These are phyloP conservation scores for Leishmania turanica DNA, from an alignment of 208 protist genomes.

Conservation along the genomic window DNA sequence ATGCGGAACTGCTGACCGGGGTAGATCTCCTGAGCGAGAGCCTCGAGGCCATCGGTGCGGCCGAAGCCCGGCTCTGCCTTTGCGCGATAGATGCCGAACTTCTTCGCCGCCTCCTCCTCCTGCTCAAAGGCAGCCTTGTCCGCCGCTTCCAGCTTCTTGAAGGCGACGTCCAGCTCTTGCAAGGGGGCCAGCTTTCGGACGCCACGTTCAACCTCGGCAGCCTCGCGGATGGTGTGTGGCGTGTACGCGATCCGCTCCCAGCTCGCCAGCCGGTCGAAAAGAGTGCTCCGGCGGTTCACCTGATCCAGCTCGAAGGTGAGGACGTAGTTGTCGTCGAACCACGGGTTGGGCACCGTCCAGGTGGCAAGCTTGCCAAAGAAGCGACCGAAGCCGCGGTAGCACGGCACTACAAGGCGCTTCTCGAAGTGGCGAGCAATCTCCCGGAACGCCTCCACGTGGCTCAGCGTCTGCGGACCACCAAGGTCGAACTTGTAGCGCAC, in stretches of 20 bases:
- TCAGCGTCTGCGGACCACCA: conserved; percentile 87
- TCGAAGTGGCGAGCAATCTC: conserved; percentile 74
- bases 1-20: conserved; percentile 92
- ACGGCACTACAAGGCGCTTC: conserved; percentile 74
- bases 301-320: conserved; percentile 91
- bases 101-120: conserved; percentile 89
- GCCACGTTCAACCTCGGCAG: conserved; percentile 72
- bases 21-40: conserved; percentile 92
- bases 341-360: conserved; percentile 87
- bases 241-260: conserved; percentile 90
- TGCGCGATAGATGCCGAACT: conserved; percentile 87
- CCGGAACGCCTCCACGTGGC: conserved; percentile 87
- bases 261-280: conserved; percentile 87
- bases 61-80: conserved; percentile 93
- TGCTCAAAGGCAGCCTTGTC: conserved; percentile 82
- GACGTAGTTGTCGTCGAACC: conserved; percentile 93
- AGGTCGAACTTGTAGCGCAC: conserved; percentile 93
- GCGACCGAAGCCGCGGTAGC: conserved; percentile 82
- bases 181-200: conserved; percentile 58
- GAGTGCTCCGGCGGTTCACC: conserved; percentile 87
- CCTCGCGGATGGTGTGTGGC: conserved; percentile 81
- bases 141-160: conserved; percentile 71
- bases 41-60: conserved; percentile 87
- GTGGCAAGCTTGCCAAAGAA: conserved; percentile 85
- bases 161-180: conserved; percentile 77